A percentile compares a stretch with the other conserved stretches of the same genome.
Conservation (phyloP, 352 stramenopile genomes). For the Globisporangium sylvaticum region DNA sequence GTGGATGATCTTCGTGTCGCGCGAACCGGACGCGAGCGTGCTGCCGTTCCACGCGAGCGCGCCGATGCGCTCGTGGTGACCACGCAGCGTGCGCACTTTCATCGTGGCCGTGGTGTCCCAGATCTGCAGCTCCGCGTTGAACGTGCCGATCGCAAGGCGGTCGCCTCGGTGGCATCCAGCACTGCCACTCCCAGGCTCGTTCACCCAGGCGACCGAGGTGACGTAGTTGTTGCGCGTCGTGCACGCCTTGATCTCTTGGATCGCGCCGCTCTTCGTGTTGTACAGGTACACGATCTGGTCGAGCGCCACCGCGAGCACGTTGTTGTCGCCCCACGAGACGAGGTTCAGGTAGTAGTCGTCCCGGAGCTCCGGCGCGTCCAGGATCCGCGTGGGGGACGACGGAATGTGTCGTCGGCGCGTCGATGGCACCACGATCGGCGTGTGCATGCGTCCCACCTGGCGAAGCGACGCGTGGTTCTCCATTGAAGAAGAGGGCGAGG, state of each 20-base stretch:
- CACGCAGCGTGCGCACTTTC: conserved; percentile 85
- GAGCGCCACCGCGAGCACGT: conserved; percentile 93
- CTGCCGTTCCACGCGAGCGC: conserved; percentile 91
- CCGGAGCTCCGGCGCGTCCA: conserved; percentile 94
- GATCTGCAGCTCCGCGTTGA: conserved; percentile 88
- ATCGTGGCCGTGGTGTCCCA: conserved; percentile 90
- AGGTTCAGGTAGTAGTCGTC: conserved; percentile 99
- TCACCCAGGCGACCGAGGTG: conserved; percentile 92
- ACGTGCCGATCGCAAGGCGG: conserved; percentile 93
- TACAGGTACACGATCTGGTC: conserved; percentile 94
- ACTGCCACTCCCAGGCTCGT: conserved; percentile 18
- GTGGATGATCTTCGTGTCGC: conserved; percentile 87
- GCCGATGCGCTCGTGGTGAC: conserved; percentile 87
- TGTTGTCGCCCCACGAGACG: conserved; percentile 92
- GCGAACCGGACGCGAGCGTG: conserved; percentile 85
- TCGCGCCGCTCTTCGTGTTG: conserved; percentile 88
- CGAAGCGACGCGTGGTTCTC: conserved; percentile 18
- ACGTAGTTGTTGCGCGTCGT: conserved; percentile 85
- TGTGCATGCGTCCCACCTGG: conserved; percentile 8
- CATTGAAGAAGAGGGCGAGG: not conserved
- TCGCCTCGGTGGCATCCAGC: conserved; percentile 30
- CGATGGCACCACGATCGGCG: not conserved
- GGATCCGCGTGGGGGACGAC: conserved; percentile 66
- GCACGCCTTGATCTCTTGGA: conserved; percentile 83
- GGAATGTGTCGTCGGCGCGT: conserved; percentile 24